A percentile compares a stretch with the other conserved stretches of the same genome.
These are phyloP conservation scores for Vanderwaltozyma yarrowii DNA, from an alignment of 805 yeast species.

Conservation along the genomic window DNA sequence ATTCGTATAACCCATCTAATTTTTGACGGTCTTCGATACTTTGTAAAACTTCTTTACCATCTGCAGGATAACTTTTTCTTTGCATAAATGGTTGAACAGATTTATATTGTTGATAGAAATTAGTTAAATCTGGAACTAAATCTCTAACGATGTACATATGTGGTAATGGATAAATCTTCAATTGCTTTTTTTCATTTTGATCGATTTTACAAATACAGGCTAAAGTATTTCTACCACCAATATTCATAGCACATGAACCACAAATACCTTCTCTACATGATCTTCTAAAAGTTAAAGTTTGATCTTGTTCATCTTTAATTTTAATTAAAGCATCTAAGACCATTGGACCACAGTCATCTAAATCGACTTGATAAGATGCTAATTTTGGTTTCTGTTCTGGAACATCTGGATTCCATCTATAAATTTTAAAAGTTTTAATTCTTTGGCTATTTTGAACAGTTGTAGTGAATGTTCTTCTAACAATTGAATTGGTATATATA, in stretches of 20 bases:
- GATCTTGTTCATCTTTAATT: constrained; percentile 93
- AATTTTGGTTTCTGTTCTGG: constrained; percentile 86
- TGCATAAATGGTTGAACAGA: constrained; percentile 95
- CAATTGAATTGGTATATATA: too few relatives aligned
- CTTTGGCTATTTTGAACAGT: too few relatives aligned
- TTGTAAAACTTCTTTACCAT: constrained; percentile 90
- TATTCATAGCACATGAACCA: constrained; percentile 99
- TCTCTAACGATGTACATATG: constrained; percentile 98
- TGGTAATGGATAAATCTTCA: constrained; percentile 92
- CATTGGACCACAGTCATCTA: constrained; percentile 96
- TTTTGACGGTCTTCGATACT: constrained; percentile 87
- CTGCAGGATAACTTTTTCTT: constrained; percentile 66
- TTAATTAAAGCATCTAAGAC: constrained; percentile 87
- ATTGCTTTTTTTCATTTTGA: constrained; percentile 58
- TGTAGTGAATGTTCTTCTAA: too few relatives aligned
- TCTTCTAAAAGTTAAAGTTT: constrained; percentile 92
- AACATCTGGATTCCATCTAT: constrained; percentile 97
- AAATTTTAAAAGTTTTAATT: constrained; percentile 78
- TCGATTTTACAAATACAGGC: constrained; percentile 96
- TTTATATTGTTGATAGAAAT: constrained; percentile 96
- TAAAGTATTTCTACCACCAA: constrained; percentile 92
- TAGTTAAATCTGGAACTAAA: constrained; percentile 94
- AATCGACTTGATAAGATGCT: constrained; percentile 74
- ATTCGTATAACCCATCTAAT: constrained; percentile 93
- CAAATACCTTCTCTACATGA: constrained; percentile 99